Evolutionary conservation across 257 asterid species (phyloP).

Genomic region (Anisodus acutangulus): DNA sequence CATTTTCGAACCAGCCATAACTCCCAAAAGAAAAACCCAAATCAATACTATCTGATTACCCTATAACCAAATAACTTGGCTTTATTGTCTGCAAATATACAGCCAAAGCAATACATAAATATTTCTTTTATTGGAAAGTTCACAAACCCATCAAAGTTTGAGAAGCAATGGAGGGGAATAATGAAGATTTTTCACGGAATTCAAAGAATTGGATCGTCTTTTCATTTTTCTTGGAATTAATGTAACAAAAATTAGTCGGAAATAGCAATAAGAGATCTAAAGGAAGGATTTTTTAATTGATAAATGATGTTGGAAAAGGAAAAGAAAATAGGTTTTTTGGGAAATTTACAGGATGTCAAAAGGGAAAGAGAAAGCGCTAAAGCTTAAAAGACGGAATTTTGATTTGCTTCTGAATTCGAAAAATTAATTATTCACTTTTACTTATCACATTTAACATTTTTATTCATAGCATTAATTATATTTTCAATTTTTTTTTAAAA

Average conservation of each 20-base stretch:
- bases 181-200: constrained; percentile 35
- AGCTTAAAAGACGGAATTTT: background rate
- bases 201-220: constrained; percentile 44
- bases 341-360: constrained; percentile 2
- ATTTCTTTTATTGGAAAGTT: background rate
- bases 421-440: too few species aligned
- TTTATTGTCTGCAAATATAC: constrained; percentile 35
- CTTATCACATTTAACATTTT: too few species aligned
- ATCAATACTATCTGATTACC: background rate
- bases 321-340: background rate
- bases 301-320: constrained; percentile 10
- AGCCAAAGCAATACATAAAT: constrained; percentile 9
- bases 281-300: constrained; percentile 3
- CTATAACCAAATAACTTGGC: background rate
- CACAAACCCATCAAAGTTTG: constrained; percentile 7
- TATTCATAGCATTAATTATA: too few species aligned
- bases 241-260: background rate
- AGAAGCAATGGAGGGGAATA: constrained; percentile 11
- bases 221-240: constrained; percentile 34
- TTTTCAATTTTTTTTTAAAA: too few species aligned
- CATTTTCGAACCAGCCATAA: constrained; percentile 67
- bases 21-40: background rate
- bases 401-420: too few species aligned
- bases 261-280: constrained; percentile 25
- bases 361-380: background rate